Evolutionary conservation across 148 eudicot species (phyloP).

Genomic region (Fagopyrum esculentum): DNA sequence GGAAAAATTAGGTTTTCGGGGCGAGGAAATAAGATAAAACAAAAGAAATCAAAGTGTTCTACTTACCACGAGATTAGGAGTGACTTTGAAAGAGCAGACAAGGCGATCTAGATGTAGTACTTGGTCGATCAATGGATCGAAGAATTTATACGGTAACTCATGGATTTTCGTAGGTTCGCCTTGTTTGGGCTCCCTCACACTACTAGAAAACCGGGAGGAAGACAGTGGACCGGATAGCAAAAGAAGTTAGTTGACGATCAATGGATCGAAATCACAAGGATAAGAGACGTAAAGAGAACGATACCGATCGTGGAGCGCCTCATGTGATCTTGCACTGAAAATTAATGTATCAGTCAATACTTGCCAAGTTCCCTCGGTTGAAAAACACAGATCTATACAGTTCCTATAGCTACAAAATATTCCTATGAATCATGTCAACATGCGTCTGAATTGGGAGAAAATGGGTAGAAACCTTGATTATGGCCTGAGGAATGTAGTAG

Average conservation of each 20-base stretch:
- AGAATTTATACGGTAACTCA: slow-evolving; percentile 45
- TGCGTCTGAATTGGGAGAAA: slow-evolving; percentile 1
- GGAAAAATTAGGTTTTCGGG: slow-evolving; percentile 1
- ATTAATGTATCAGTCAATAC: background rate
- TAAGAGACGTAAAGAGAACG: slow-evolving; percentile 22
- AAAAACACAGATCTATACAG: slow-evolving; percentile 1
- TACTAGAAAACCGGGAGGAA: too few relatives aligned
- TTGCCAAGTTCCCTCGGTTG: background rate
- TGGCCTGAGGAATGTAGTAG: slow-evolving; percentile 4
- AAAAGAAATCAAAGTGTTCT: background rate
- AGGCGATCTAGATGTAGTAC: slow-evolving; percentile 43
- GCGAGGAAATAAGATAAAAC: background rate
- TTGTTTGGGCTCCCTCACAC: slow-evolving; percentile 20
- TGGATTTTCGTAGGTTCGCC: slow-evolving; percentile 43
- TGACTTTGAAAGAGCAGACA: slow-evolving; percentile 62
- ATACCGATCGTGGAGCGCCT: slow-evolving; percentile 25
- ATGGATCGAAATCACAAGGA: slow-evolving; percentile 18
- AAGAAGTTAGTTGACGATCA: too few relatives aligned
- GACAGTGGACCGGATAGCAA: too few relatives aligned
- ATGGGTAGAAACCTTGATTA: background rate
- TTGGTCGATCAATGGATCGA: slow-evolving; percentile 36
- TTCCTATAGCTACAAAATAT: background rate
- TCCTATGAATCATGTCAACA: background rate
- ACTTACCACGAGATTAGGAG: slow-evolving; percentile 60
- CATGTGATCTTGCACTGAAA: slow-evolving; percentile 23